Conservation (phyloP, 331 rosid species). For the Phaseolus coccineus region DNA sequence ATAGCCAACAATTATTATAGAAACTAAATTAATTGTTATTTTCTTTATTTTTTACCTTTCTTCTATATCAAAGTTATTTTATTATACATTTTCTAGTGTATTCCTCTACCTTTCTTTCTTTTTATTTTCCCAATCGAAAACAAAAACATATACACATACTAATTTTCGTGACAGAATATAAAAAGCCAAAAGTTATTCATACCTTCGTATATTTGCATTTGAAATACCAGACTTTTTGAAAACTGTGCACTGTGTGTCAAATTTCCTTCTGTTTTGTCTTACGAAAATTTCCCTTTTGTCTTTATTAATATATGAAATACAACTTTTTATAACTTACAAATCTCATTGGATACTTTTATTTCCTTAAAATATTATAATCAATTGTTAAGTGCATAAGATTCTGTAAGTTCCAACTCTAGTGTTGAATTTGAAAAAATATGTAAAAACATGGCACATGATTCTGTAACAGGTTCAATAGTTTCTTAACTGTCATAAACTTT, state of each 20-base stretch:
- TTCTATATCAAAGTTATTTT: too few species aligned
- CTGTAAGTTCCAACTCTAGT: neutral
- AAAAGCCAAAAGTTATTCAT: neutral
- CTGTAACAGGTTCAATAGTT: neutral
- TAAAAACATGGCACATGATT: neutral
- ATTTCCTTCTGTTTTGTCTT: slow-evolving; percentile 12
- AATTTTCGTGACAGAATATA: neutral
- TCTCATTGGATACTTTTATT: neutral
- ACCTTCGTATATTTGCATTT: neutral
- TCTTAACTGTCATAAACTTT: neutral
- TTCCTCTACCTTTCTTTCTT: too few species aligned
- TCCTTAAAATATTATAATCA: neutral
- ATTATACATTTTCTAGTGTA: too few species aligned
- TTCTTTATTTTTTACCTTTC: too few species aligned
- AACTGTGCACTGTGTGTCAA: neutral
- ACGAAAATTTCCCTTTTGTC: slow-evolving; percentile 1
- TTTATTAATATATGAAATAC: neutral
- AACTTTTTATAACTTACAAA: too few species aligned
- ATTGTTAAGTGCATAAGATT: neutral
- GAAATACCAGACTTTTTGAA: neutral
- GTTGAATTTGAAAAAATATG: neutral
- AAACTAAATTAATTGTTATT: too few species aligned
- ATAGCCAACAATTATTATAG: too few species aligned
- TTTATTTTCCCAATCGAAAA: too few species aligned
- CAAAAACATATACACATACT: neutral